phyloP scores from a whole-genome alignment of 192 early-diverging fungal species.

The Geranomyces variabilis region DNA sequence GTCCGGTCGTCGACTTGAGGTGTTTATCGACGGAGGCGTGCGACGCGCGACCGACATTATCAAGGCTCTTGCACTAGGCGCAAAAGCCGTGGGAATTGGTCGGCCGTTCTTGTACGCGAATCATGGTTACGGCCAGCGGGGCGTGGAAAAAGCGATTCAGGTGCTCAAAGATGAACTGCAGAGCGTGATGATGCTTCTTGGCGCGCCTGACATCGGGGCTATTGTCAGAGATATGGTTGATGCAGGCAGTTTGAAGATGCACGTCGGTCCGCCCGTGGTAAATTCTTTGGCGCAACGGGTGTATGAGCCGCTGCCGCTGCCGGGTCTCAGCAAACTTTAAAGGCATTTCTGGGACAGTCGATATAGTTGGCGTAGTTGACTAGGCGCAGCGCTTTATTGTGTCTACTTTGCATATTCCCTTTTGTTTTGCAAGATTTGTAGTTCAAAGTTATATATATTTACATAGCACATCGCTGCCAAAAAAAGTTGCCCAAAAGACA shows the following conservation, averaged over 20 bases:
- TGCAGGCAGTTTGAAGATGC: slow-evolving; percentile 28
- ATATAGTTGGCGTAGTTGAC: too few species aligned
- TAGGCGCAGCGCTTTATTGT: too few species aligned
- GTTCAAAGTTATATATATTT: too few species aligned
- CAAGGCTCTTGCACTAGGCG: slow-evolving; percentile 95
- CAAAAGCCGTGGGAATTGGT: slow-evolving; percentile 87
- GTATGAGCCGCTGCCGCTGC: slow-evolving; percentile 35
- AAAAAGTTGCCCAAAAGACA: too few species aligned
- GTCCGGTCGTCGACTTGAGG: slow-evolving; percentile 57
- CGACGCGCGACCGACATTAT: slow-evolving; percentile 90
- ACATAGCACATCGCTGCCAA: too few species aligned
- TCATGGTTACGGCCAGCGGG: slow-evolving; percentile 78
- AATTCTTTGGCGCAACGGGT: slow-evolving; percentile 29
- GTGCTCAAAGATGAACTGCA: slow-evolving; percentile 86
- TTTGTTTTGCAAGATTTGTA: too few species aligned
- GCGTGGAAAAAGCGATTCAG: slow-evolving; percentile 75
- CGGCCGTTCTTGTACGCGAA: slow-evolving; percentile 72
- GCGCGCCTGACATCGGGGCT: slow-evolving; percentile 56
- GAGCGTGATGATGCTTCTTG: slow-evolving; percentile 57
- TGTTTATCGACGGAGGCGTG: slow-evolving; percentile 94
- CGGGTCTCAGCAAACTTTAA: background rate
- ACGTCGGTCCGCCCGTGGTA: slow-evolving; percentile 21
- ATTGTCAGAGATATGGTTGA: slow-evolving; percentile 58
- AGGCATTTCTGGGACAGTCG: background rate
- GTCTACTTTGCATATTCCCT: too few species aligned